Percentiles rank a stretch among this genome's conserved stretches.
Conservation (phyloP, 2,329 filamentous ascomycete genomes). For the Botryosphaeria dothidea region DNA sequence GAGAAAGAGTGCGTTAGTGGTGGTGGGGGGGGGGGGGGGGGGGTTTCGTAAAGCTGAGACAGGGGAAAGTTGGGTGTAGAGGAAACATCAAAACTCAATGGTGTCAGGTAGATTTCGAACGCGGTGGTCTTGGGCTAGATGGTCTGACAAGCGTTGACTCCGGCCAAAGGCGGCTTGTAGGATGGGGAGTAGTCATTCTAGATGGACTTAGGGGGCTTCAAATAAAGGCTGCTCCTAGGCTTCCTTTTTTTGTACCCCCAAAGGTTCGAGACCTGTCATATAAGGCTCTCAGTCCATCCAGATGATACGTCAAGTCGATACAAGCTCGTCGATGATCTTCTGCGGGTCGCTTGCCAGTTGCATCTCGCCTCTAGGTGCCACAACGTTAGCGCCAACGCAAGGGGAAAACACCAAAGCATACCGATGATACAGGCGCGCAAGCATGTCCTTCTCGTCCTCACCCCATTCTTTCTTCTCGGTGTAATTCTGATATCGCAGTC, state of each 20-base stretch:
- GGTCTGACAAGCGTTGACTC: not conserved
- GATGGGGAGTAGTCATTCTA: not conserved
- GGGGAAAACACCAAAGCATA: slow-evolving; percentile 43
- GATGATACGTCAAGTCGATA: not conserved
- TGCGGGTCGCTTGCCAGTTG: slow-evolving; percentile 36
- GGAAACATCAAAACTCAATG: too few species aligned
- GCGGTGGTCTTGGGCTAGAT: not conserved
- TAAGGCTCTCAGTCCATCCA: not conserved
- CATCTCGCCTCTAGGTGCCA: slow-evolving; percentile 2
- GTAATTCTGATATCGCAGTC: slow-evolving; percentile 96
- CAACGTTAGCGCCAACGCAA: slow-evolving; percentile 5
- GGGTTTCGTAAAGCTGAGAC: not conserved
- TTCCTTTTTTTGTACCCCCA: not conserved
- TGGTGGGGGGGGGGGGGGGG: not conserved
- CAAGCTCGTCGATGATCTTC: slow-evolving; percentile 7
- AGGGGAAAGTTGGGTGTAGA: too few species aligned
- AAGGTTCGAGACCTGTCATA: not conserved
- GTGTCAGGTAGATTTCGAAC: not conserved
- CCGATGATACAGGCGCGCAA: slow-evolving; percentile 93
- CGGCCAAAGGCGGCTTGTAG: not conserved
- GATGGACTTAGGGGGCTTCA: not conserved
- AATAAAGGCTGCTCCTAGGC: not conserved
- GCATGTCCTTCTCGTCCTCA: slow-evolving; percentile 98
- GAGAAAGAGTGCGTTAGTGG: slow-evolving; percentile 21
- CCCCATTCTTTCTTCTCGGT: slow-evolving; percentile 89